These are phyloP conservation scores for Candida chilensis DNA, from an alignment of 805 yeast species.

Conservation along the genomic window DNA sequence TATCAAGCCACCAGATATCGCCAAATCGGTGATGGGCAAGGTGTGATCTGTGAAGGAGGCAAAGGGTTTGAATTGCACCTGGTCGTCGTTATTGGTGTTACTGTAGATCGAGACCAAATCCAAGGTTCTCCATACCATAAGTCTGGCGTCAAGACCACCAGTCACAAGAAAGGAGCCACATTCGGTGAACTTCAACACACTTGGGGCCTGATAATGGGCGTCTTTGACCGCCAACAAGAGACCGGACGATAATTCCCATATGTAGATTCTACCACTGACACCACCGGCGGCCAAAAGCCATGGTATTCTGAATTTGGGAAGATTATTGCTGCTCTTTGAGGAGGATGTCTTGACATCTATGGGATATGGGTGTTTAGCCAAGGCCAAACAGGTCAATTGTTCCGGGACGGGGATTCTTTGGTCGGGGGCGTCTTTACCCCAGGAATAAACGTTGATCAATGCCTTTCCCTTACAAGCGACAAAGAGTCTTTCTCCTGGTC, in stretches of 20 bases:
- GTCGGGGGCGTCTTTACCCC: conserved; percentile 63
- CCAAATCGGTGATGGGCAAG: conserved; percentile 39
- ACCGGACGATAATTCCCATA: conserved; percentile 86
- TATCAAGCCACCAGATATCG: conserved; percentile 34
- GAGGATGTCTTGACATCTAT: no score
- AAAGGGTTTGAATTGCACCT: conserved; percentile 40
- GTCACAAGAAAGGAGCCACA: conserved; percentile 64
- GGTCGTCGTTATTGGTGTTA: conserved; percentile 17
- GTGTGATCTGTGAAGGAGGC: conserved; percentile 55
- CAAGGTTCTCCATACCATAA: conserved; percentile 60
- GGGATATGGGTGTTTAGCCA: conserved; percentile 26
- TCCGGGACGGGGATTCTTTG: conserved; percentile 85
- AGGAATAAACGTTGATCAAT: conserved; percentile 59
- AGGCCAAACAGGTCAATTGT: conserved; percentile 47
- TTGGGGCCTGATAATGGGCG: conserved; percentile 75
- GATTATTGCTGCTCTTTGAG: conserved; percentile 6
- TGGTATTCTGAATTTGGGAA: conserved; percentile 39
- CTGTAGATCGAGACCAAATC: conserved; percentile 40
- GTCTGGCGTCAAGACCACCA: conserved; percentile 77
- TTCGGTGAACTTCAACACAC: conserved; percentile 45
- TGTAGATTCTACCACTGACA: conserved; percentile 61
- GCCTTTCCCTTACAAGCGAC: conserved; percentile 69
- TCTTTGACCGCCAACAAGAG: conserved; percentile 61
- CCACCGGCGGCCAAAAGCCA: conserved; percentile 72
- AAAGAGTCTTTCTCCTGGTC: conserved; percentile 42